Base-by-base conservation (phyloP, 192 early-diverging fungal genomes). In the Linderina pennispora region DNA sequence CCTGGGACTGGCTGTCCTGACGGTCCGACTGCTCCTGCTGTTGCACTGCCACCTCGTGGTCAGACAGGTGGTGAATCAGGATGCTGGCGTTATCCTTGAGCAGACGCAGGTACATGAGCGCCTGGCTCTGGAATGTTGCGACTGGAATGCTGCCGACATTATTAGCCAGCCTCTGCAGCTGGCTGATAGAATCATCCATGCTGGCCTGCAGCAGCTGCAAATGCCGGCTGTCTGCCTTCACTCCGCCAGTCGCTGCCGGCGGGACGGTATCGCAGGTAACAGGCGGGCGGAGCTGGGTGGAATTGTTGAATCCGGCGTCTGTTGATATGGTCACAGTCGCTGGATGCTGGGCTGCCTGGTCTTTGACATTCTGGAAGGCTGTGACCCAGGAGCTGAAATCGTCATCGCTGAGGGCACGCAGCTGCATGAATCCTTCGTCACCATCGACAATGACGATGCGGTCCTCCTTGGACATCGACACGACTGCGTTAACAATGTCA, bases 361-460 rank as follows among this genome's bases (percentile, higher is more conserved):
- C 69, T 31, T 65, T 73, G 32, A 48, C 34, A n/a, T 38, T 38
- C 35, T 62, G 53, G 18, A 85, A 46, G 13, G 71, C 73, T 0
- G 38, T 53, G 5, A 83, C 79, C 91, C 91, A 94, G 9, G 52
- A 74, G 22, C 75, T 73, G 66, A 86, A 92, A 23, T 90, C 90
- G 10, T 78, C 76, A 3, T 44, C 41, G 3, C 74, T 80, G 25
- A 83, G 61, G 0, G 88, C 79, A 45, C 90, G 92, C 47, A 98
- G 75, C 65, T 97, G 92, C 51, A 85, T 80, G 9, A 90, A 76
- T 37, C 76, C 78, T 21, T 88, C 81, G 44, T 89, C 92, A 20
- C 90, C 84, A 48, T 97, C 90, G 18, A 97, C 82, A 43, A 87
- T 84, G 48, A 97, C 90, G 28, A 85, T 58, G 16, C 71, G 59